Evolutionary conservation across 805 yeast species (phyloP).

Genomic region (Kazachstania viticola): DNA sequence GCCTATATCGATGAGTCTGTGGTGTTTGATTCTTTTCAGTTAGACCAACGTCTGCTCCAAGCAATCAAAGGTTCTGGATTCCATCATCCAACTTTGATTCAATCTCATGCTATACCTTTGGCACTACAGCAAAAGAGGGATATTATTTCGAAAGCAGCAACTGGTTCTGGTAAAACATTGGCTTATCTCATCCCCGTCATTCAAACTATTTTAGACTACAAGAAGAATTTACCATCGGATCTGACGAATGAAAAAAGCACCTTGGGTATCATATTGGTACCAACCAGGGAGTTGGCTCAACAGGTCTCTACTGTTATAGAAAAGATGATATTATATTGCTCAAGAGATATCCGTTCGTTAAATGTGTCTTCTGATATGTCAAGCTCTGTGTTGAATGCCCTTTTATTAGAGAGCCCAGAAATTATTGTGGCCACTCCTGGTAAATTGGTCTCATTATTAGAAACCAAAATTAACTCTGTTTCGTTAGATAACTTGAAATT

Average conservation of each 20-base stretch:
- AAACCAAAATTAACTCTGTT: constrained; percentile 34
- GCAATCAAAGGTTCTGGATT: constrained; percentile 75
- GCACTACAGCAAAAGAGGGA: constrained; percentile 87
- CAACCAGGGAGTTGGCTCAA: constrained; percentile 82
- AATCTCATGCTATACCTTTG: constrained; percentile 81
- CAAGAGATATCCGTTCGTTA: constrained; percentile 47
- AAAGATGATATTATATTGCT: constrained; percentile 59
- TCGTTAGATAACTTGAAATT: constrained; percentile 48
- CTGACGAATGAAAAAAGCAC: constrained; percentile 18
- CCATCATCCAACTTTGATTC: constrained; percentile 80
- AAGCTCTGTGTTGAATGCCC: constrained; percentile 58
- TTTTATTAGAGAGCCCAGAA: constrained; percentile 66
- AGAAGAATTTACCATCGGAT: constrained; percentile 16
- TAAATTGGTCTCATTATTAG: constrained; percentile 47
- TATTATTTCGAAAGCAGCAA: constrained; percentile 84
- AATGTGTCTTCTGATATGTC: constrained; percentile 55
- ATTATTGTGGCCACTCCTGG: constrained; percentile 83
- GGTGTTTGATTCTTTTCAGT: constrained; percentile 62
- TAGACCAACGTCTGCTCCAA: constrained; percentile 76
- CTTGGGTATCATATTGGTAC: constrained; percentile 69
- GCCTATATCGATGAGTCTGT: constrained; percentile 62
- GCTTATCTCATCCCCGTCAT: constrained; percentile 83
- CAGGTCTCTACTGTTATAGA: constrained; percentile 70
- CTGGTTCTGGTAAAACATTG: constrained; percentile 94
- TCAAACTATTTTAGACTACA: constrained; percentile 52